phyloP scores from a whole-genome alignment of 768 basidiomycete species.

The Xanthoconium purpureum region DNA sequence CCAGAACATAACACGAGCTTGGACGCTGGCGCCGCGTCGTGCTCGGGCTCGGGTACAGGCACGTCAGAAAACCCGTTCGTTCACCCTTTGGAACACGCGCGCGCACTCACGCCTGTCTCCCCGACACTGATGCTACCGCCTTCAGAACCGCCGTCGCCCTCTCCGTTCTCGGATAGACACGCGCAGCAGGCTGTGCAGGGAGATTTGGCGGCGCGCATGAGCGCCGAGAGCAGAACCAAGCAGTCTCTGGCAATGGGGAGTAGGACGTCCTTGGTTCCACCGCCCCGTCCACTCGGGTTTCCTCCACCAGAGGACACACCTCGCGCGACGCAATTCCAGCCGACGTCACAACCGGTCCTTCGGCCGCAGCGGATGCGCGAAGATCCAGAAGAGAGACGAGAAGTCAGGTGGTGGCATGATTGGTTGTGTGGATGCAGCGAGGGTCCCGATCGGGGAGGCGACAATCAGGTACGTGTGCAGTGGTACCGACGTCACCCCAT shows the following conservation, averaged over 20 bases:
- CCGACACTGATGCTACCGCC: background rate
- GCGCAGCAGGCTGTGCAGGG: slow-evolving; percentile 19
- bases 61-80: slow-evolving; percentile 45
- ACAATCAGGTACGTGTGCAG: slow-evolving; percentile 56
- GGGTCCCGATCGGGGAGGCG: slow-evolving; percentile 68
- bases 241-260: background rate
- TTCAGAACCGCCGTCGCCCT: slow-evolving; percentile 9
- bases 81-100: slow-evolving; percentile 24
- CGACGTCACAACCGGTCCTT: slow-evolving; percentile 32
- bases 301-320: slow-evolving; percentile 46
- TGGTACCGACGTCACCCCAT: background rate
- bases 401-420: slow-evolving; percentile 77
- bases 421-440: slow-evolving; percentile 82
- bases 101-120: background rate
- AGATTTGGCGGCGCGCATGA: background rate
- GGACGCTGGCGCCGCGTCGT: background rate
- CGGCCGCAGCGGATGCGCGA: slow-evolving; percentile 24
- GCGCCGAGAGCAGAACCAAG: background rate
- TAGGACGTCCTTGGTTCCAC: slow-evolving; percentile 30
- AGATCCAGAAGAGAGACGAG: slow-evolving; percentile 30
- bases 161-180: slow-evolving; percentile 40
- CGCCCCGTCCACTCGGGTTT: slow-evolving; percentile 58
- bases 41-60: background rate
- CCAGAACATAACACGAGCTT: slow-evolving; percentile 14
- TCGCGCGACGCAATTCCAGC: slow-evolving; percentile 33